Conservation (phyloP, 78 protist species). For the Chrysochromulina parva region DNA sequence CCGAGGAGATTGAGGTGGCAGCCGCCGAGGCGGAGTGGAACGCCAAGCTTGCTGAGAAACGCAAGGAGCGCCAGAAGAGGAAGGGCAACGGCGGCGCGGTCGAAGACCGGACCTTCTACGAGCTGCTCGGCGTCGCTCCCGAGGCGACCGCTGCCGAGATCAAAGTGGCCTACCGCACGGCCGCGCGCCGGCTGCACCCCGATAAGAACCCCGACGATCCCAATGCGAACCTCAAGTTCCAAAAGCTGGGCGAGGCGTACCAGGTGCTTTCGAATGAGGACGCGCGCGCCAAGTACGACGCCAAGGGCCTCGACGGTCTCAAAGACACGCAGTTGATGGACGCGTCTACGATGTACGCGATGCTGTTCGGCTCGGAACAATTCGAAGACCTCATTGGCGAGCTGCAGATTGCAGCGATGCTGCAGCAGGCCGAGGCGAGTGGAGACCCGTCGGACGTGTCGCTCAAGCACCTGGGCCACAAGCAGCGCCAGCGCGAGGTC, state of each 20-base stretch:
- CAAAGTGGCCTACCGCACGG: constrained; percentile 38
- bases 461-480: background rate
- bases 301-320: background rate
- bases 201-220: constrained; percentile 44
- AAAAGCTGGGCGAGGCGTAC: constrained; percentile 26
- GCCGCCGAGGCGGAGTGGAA: background rate
- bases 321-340: background rate
- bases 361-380: constrained; percentile 1
- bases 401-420: background rate
- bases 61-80: background rate
- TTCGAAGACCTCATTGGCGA: constrained; percentile 5
- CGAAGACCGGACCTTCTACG: background rate
- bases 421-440: background rate
- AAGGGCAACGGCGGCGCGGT: background rate
- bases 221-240: constrained; percentile 15
- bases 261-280: constrained; percentile 1
- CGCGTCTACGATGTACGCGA: background rate
- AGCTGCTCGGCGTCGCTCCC: constrained; percentile 22
- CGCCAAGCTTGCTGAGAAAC: no score
- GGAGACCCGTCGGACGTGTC: background rate
- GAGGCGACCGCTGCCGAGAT: constrained; percentile 38
- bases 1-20: background rate
- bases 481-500: background rate
- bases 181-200: constrained; percentile 47
- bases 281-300: constrained; percentile 21